Evolutionary conservation across 108 stramenopile genomes (phyloP).

Genomic region (Cyclotella choctawhatcheeana): DNA sequence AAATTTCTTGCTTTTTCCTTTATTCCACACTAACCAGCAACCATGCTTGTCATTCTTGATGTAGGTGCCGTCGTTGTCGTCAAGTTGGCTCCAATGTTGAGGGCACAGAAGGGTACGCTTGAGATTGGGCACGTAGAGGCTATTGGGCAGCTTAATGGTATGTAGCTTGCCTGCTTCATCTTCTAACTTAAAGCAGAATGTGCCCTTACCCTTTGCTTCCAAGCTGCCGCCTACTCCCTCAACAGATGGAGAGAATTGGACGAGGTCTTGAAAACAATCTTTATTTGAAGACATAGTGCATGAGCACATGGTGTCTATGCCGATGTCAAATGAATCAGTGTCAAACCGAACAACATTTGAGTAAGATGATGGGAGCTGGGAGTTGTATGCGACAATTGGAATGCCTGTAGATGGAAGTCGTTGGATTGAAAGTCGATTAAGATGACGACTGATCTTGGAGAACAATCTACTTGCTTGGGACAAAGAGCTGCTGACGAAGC

Average conservation of each 20-base stretch:
- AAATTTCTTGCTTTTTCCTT: not conserved
- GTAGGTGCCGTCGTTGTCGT: not conserved
- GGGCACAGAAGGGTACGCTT: not conserved
- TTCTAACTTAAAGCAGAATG: constrained; percentile 15
- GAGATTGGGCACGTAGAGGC: constrained; percentile 6
- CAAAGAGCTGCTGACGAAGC: constrained; percentile 3
- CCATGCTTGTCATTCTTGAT: not conserved
- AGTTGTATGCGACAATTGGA: not conserved
- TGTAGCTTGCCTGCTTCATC: not conserved
- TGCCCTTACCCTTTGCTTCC: not conserved
- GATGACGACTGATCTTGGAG: not conserved
- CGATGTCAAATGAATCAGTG: constrained; percentile 33
- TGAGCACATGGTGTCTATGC: constrained; percentile 26
- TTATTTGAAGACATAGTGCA: constrained; percentile 14
- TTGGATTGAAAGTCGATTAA: too few species aligned
- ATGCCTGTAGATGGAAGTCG: not conserved
- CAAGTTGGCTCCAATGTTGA: not conserved
- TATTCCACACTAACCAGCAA: constrained; percentile 1
- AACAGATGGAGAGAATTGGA: not conserved
- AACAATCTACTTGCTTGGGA: not conserved
- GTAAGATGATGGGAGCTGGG: not conserved
- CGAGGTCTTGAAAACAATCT: constrained; percentile 8
- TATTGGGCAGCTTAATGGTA: constrained; percentile 6
- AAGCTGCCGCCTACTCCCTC: not conserved
- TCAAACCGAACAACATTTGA: constrained; percentile 6